These are phyloP conservation scores for Beauveria australis DNA, from an alignment of 2,329 filamentous ascomycete genomes.

Conservation along the genomic window DNA sequence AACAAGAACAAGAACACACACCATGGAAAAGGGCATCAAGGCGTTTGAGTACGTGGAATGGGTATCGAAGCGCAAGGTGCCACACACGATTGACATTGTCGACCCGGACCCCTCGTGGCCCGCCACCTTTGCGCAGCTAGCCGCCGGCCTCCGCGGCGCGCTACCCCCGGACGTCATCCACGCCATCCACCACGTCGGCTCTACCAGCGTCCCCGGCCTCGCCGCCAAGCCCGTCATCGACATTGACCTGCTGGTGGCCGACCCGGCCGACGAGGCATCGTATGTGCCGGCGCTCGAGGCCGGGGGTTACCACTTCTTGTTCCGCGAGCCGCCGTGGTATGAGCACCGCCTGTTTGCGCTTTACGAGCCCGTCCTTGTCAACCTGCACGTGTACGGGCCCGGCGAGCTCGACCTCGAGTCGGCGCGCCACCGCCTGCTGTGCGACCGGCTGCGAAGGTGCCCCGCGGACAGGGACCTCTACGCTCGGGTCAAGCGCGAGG, in stretches of 20 bases:
- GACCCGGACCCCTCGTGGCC: slow-evolving; percentile 24
- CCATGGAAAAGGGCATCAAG: slow-evolving; percentile 6
- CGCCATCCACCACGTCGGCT: slow-evolving; percentile 34
- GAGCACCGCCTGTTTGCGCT: slow-evolving; percentile 32
- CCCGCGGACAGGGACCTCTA: slow-evolving; percentile 32
- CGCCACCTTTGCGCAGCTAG: slow-evolving; percentile 17
- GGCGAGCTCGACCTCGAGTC: slow-evolving; percentile 30
- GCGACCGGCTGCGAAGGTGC: slow-evolving; percentile 31
- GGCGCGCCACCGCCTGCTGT: slow-evolving; percentile 32
- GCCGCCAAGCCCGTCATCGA: slow-evolving; percentile 40
- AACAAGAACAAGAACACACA: background rate
- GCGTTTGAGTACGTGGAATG: slow-evolving; percentile 7
- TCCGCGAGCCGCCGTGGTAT: slow-evolving; percentile 34
- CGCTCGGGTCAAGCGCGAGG: slow-evolving; percentile 29
- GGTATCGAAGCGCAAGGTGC: slow-evolving; percentile 12
- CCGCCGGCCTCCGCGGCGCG: slow-evolving; percentile 20
- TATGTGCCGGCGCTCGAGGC: slow-evolving; percentile 31
- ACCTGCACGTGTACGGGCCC: slow-evolving; percentile 36
- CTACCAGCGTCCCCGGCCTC: slow-evolving; percentile 35
- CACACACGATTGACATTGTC: slow-evolving; percentile 18
- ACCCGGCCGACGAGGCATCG: slow-evolving; percentile 25
- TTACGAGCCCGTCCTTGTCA: slow-evolving; percentile 24
- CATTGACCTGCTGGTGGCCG: slow-evolving; percentile 35
- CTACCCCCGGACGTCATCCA: slow-evolving; percentile 21
- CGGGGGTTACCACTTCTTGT: slow-evolving; percentile 31